Evolutionary conservation across 1,139 yeast species (phyloP), one percentile per base, ranked within the genome.

Genomic region (Petasospora rhodanensis): DNA sequence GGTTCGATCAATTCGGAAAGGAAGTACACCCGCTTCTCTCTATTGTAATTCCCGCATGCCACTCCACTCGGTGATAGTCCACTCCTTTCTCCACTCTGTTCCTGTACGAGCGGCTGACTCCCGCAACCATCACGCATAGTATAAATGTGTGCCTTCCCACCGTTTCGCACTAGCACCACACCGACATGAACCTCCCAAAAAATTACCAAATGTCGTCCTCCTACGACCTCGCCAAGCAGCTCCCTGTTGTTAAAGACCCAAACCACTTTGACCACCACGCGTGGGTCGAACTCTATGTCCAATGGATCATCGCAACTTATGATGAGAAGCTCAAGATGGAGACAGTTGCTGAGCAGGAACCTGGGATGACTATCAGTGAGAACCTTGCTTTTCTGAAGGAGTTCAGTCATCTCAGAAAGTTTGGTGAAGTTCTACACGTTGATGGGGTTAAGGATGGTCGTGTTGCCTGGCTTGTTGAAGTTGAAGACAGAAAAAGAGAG

Each of bases 391-490:
- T 34, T 20, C 11, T 29, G 12, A 16, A 20, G n/a, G 26, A 26
- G 24, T 24, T 17, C 24, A n/a, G 17, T n/a, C 18, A 20, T 7
- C 21, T 34, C 21, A 22, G 18, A 26, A 23, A 24, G 26, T 30
- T 34, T 21, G 32, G 38, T 14, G 25, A 16, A 5, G 22, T 11
- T 2, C 31, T 35, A 18, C 18, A 22, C 4, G 43, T 41, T 18
- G 27, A 25, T n/a, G 45, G 41, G 4, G 10, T 42, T n/a, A 30
- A 34, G 1, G 19, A 30, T 2, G 30, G 28, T 4, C 36, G 25
- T 5, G 56, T 46, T 3, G 38, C 42, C 11, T 55, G 59, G 59
- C 26, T 55, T 7, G 38, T 39, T 13, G 56, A 56, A 29, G 46
- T 43, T 5, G 41, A 40, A 13, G 41, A 49, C 35, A 37, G 60